Evolutionary conservation across 306 rosid genomes (phyloP), one percentile per base, ranked within the genome.

Genomic region (Dalbergia cultrata): DNA sequence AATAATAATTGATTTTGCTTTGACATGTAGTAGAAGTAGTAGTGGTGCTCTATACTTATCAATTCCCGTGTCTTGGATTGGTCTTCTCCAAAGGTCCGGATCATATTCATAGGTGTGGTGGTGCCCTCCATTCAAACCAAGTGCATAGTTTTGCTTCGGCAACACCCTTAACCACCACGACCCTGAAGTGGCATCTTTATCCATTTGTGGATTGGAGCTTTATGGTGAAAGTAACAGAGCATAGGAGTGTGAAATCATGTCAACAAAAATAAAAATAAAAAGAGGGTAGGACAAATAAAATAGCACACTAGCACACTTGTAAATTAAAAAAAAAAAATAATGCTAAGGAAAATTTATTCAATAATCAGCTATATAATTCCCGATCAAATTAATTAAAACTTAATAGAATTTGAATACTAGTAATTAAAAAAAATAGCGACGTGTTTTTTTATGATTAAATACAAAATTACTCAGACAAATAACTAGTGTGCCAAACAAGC

Each of bases 401-500:
- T 26, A 26, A 37, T 37, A 37, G 1, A 37, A 37, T 37, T 37
- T 37, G 41, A 37, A 37, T 37, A 37, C 41, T 37, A 37, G 41
- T 26, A 26, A 26, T 1, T 26, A 26, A 26, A 26, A 26, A 21
- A 21, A 21, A 0, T 10, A 6, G 8, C 2, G 12, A 44, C 12
- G 12, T 44, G 49, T 44, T 47, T 47, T 47, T 10, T 47, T 13
- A 47, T 47, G 52, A 47, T 47, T 13, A 9, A 47, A 47, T 9
- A 9, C 52, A 47, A 47, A 47, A 21, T 21, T 12, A 44, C 3
- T 9, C 3, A 12, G 50, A 44, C 50, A 44, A 44, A 44, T 10
- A 47, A 47, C 10, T 9, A 83, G 89, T 86, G 88, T 88, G 77
- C 67, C 88, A 62, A 86, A 86, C 85, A 88, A 90, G 90, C 85